Conservation (phyloP, 108 stramenopile species). For the Asterionellopsis glacialis region DNA sequence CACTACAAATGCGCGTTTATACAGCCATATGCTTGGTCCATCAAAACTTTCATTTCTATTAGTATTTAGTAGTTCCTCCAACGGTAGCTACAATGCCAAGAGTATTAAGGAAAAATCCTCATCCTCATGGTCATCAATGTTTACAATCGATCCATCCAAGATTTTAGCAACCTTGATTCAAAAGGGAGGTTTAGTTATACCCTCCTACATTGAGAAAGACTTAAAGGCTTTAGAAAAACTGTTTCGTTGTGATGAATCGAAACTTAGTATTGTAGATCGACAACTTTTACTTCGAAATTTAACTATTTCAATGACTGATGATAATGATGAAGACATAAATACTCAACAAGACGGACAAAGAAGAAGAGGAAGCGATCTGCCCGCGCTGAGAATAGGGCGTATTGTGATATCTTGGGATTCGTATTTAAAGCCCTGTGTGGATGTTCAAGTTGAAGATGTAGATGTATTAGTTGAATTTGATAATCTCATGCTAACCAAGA, state of each 20-base stretch:
- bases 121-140: slow-evolving; percentile 14
- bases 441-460: slow-evolving; percentile 29
- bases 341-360: too few species aligned
- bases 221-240: slow-evolving; percentile 10
- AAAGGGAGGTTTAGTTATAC: slow-evolving; percentile 22
- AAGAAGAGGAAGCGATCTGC: too few species aligned
- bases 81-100: not conserved
- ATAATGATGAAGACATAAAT: too few species aligned
- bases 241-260: slow-evolving; percentile 8
- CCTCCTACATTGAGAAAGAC: slow-evolving; percentile 12
- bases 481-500: slow-evolving; percentile 27
- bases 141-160: slow-evolving; percentile 20
- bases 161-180: slow-evolving; percentile 11
- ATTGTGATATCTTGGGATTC: not conserved
- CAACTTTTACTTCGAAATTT: slow-evolving; percentile 16
- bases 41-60: too few species aligned
- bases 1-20: too few species aligned
- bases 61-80: too few species aligned
- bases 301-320: slow-evolving; percentile 9
- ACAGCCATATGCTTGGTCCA: slow-evolving; percentile 6
- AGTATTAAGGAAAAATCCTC: not conserved
- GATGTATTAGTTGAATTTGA: slow-evolving; percentile 25
- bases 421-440: slow-evolving; percentile 19
- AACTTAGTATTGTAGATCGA: slow-evolving; percentile 17
- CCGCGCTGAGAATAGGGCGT: too few species aligned